Evolutionary conservation across 73 alveolate species (phyloP).

Genomic region (Loxodes magnus): DNA sequence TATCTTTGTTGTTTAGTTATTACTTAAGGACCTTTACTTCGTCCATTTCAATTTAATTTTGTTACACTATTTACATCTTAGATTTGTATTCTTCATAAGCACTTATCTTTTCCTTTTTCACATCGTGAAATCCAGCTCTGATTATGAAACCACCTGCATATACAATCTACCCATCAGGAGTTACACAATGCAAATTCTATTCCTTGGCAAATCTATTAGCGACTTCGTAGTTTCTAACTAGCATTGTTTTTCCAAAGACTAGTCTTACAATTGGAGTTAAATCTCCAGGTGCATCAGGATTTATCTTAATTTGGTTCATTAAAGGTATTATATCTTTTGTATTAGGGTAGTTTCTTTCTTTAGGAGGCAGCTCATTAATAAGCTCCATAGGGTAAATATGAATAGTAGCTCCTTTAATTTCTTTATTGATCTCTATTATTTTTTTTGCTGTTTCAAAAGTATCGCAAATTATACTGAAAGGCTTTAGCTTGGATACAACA

Average conservation of each 20-base stretch:
- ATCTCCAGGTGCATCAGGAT: conserved; percentile 30
- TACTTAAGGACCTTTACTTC: conserved; percentile 16
- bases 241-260: conserved; percentile 48
- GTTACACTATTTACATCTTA: conserved; percentile 25
- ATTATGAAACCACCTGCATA: conserved; percentile 80
- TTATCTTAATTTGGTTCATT: conserved; percentile 44
- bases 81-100: conserved; percentile 32
- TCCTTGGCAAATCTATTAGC: conserved; percentile 76
- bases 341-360: conserved; percentile 26
- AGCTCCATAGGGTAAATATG: conserved; percentile 59
- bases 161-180: conserved; percentile 68
- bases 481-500: conserved; percentile 53
- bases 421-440: conserved; percentile 54
- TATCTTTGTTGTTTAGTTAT: conserved; percentile 28
- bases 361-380: conserved; percentile 20
- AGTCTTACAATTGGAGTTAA: conserved; percentile 25
- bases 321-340: conserved; percentile 48
- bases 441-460: conserved; percentile 63
- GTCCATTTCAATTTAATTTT: conserved; percentile 12
- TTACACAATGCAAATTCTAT: conserved; percentile 68
- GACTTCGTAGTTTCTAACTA: conserved; percentile 52
- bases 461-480: conserved; percentile 62
- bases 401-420: conserved; percentile 79
- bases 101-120: conserved; percentile 46
- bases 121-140: conserved; percentile 69